phyloP scores from a whole-genome alignment of 75 land plant species.

The Pinus tabuliformis region DNA sequence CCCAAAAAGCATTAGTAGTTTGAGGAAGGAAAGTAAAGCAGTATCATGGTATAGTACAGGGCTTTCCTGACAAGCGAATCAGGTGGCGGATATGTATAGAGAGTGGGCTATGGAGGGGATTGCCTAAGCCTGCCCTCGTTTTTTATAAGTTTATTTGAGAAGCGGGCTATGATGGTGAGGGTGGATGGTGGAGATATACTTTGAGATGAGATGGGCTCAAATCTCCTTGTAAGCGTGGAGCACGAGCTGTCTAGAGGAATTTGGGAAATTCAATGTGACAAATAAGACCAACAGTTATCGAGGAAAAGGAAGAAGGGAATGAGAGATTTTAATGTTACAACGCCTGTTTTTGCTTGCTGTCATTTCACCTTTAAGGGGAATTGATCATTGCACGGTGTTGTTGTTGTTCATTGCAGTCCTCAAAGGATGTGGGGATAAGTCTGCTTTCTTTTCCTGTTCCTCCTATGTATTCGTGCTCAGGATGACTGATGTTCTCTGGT shows the following conservation, averaged over 20 bases:
- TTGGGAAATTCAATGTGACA: conserved; percentile 9
- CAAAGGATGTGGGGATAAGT: too few relatives aligned
- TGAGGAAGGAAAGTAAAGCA: neutral
- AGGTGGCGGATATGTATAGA: neutral
- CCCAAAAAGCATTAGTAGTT: neutral
- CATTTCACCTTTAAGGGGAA: too few relatives aligned
- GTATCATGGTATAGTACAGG: neutral
- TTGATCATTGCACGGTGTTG: too few relatives aligned
- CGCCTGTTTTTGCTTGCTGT: too few relatives aligned
- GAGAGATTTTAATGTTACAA: neutral
- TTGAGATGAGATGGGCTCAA: neutral
- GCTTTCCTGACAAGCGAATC: neutral
- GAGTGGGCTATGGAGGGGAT: neutral
- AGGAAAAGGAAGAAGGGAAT: conserved; percentile 4
- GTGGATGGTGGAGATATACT: neutral
- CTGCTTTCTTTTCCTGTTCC: too few relatives aligned
- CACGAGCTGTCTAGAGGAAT: conserved; percentile 12
- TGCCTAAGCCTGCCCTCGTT: neutral
- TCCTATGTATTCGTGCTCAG: neutral
- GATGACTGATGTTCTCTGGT: neutral
- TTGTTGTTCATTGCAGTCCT: too few relatives aligned
- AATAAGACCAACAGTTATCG: neutral
- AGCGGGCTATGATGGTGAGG: conserved; percentile 4
- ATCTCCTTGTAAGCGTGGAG: conserved; percentile 9
- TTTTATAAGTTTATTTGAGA: neutral